A percentile compares a stretch with the other conserved stretches of the same genome.
Conservation (phyloP, 2,329 filamentous ascomycete species). For the Microcyclospora pomicola region DNA sequence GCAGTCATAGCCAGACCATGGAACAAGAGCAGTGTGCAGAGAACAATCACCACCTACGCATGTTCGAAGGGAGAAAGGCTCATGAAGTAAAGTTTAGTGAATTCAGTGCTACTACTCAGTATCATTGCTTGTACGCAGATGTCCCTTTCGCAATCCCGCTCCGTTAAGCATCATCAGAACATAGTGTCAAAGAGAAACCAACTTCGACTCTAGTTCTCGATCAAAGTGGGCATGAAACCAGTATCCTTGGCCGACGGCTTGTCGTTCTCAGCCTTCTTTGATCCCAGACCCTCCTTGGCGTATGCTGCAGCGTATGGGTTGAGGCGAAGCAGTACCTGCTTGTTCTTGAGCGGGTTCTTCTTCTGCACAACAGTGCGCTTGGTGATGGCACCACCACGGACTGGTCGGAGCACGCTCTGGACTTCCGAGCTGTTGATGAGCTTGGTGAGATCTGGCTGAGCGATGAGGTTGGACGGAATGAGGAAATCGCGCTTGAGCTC, state of each 20-base stretch:
- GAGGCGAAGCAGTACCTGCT: conserved; percentile 94
- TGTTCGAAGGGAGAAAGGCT: no score
- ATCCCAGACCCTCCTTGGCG: conserved; percentile 70
- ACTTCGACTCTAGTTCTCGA: conserved; percentile 31
- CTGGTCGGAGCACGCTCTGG: conserved; percentile 84
- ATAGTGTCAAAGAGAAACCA: background rate
- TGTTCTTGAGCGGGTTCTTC: conserved; percentile 99
- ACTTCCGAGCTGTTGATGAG: conserved; percentile 99
- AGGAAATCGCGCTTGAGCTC: conserved; percentile 99
- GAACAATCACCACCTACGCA: no score
- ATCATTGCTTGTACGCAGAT: no score
- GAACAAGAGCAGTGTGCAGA: no score
- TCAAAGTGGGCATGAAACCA: conserved; percentile 35
- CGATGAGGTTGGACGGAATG: conserved; percentile 80
- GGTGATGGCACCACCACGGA: conserved; percentile 78
- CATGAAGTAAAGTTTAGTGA: no score
- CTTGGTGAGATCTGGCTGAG: conserved; percentile 88
- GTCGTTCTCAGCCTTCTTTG: conserved; percentile 47
- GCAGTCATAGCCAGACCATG: no score
- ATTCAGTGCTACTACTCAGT: no score
- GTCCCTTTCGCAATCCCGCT: no score
- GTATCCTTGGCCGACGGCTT: conserved; percentile 46
- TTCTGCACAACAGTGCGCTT: conserved; percentile 91
- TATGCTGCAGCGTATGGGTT: conserved; percentile 95
- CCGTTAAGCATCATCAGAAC: no score